A percentile compares a stretch with the other conserved stretches of the same genome.
phyloP scores from a whole-genome alignment of 176 grass and related monocot genomes.

The Zea mays region DNA sequence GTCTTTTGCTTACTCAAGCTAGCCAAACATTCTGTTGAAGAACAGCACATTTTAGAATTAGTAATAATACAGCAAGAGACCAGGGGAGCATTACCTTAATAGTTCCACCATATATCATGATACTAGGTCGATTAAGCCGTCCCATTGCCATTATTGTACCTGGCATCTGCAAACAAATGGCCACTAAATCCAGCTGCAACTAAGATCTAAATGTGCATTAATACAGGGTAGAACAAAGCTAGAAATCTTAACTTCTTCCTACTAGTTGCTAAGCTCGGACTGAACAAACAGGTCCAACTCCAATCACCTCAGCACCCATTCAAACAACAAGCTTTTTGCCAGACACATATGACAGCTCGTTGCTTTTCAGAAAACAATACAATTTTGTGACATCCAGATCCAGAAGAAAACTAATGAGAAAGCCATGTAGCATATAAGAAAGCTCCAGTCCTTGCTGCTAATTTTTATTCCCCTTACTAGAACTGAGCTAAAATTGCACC shows the following conservation, averaged over 20 bases:
- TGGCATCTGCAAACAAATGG: constrained; percentile 63
- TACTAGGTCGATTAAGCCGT: constrained; percentile 87
- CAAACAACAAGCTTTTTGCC: neutral
- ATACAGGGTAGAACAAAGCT: neutral
- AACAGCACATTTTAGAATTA: neutral
- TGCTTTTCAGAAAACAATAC: constrained; percentile 17
- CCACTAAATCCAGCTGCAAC: neutral
- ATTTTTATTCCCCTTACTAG: neutral
- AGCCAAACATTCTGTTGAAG: constrained; percentile 26
- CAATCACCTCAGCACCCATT: neutral
- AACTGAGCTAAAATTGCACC: neutral
- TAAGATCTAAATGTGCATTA: constrained; percentile 12
- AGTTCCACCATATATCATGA: constrained; percentile 97
- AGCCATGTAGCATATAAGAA: neutral
- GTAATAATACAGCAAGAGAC: neutral
- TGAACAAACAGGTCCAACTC: neutral
- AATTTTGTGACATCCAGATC: neutral
- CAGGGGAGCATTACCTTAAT: constrained; percentile 67
- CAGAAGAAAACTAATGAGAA: neutral
- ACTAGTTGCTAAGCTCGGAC: neutral
- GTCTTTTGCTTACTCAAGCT: neutral
- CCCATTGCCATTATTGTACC: constrained; percentile 99
- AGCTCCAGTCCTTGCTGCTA: neutral
- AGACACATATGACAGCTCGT: neutral
- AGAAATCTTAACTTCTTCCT: neutral